Base-by-base conservation (phyloP, 2,329 filamentous ascomycete genomes). In the Teratosphaeria epicoccoides region DNA sequence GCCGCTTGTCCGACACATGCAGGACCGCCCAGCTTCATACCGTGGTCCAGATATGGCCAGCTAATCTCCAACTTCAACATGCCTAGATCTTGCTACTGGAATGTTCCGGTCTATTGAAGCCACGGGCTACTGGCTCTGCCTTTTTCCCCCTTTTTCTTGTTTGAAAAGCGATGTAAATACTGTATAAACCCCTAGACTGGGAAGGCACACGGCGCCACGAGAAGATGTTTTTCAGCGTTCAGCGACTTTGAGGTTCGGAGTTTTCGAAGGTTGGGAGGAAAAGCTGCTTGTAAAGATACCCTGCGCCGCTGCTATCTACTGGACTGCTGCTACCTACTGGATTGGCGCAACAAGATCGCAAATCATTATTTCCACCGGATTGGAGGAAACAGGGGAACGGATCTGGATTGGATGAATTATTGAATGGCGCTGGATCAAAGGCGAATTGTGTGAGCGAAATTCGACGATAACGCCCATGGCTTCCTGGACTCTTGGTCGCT, bases 51-150 rank as follows among this genome's bases (percentile, higher is more conserved):
- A 52, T 63, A 57, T 48, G 60, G 59, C 23, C 60, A 62, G 50
- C 52, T 61, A 52, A 54, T 63, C 25, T 55, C 60, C 49, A 55
- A 59, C 33, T 57, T 61, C 48, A 55, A 59, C 28, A 49, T 64
- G 24, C 59, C 54, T 22, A 48, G 58, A 28, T 47, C 53, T n/a
- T 63, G 60, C 59, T 55, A 53, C 46, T 55, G 53, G 53, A 43
- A 51, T 12, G 52, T 59, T 3, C 51, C 55, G 25, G 47, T 52
- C 4, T 57, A 57, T 43, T 60, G 44, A 51, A 43, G 28, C 44
- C 40, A 49, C 43, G n/a, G 23, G n/a, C 12, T 22, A 24, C 20
- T 11, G 6, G 12, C 25, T 11, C 11, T 11, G 23, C 25, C 6
- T 14, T 24, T 17, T n/a, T n/a, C n/a, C n/a, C n/a, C n/a, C 23